Evolutionary conservation across 1,139 yeast genomes (phyloP).

Genomic region (Hyphopichia burtonii): DNA sequence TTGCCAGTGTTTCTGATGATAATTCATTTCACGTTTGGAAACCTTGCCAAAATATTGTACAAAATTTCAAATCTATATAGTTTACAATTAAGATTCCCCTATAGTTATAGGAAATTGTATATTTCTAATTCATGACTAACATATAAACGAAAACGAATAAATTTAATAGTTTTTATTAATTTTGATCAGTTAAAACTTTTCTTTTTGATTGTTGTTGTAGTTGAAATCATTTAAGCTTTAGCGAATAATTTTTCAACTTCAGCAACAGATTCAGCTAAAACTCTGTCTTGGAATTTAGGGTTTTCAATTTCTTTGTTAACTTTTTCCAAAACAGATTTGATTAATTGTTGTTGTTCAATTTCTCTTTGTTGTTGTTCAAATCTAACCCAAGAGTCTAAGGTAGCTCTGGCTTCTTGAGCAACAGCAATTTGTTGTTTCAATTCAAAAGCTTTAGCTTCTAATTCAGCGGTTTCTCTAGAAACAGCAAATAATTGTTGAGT

Average conservation of each 20-base stretch:
- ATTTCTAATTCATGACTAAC: slow-evolving; percentile 2
- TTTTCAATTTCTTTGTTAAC: slow-evolving; percentile 81
- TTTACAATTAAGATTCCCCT: not conserved
- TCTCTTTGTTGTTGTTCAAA: slow-evolving; percentile 96
- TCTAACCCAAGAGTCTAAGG: slow-evolving; percentile 98
- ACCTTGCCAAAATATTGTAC: slow-evolving; percentile 39
- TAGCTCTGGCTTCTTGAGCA: slow-evolving; percentile 88
- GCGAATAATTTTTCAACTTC: slow-evolving; percentile 86
- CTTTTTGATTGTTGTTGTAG: not conserved
- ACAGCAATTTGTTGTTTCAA: slow-evolving; percentile 87
- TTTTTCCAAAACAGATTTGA: slow-evolving; percentile 82
- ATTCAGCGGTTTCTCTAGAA: slow-evolving; percentile 93
- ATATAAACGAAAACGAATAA: not conserved
- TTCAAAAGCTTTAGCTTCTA: slow-evolving; percentile 92
- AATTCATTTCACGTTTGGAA: slow-evolving; percentile 87
- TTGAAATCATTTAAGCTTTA: slow-evolving; percentile 31
- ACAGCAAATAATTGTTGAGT: slow-evolving; percentile 90
- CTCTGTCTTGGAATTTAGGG: slow-evolving; percentile 92
- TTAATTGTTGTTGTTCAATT: slow-evolving; percentile 90
- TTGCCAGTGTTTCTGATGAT: slow-evolving; percentile 85
- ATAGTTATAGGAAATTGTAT: not conserved
- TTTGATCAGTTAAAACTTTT: not conserved
- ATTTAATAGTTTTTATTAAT: not conserved
- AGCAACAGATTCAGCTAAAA: slow-evolving; percentile 84
- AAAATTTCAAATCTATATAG: slow-evolving; percentile 7